Conservation (phyloP, 176 grass and related monocot genomes). For the Miscanthus lutarioriparius region DNA sequence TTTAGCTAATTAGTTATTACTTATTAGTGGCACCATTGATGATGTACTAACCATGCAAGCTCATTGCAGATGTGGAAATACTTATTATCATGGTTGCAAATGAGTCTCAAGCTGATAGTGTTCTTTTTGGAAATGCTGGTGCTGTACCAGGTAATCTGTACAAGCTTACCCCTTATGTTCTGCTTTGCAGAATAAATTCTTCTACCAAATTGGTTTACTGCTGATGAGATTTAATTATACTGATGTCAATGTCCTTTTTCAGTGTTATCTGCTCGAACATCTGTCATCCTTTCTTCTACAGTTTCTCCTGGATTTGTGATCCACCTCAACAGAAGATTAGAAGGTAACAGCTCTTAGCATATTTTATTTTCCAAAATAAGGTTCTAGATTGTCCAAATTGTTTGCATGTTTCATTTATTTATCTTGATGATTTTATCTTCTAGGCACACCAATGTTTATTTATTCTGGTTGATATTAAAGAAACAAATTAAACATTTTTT, state of each 20-base stretch:
- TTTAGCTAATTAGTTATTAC: neutral
- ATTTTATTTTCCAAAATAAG: neutral
- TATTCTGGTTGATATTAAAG: neutral
- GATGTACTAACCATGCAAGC: constrained; percentile 13
- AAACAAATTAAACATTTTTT: constrained; percentile 16
- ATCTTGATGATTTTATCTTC: constrained; percentile 22
- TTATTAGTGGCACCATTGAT: constrained; percentile 6
- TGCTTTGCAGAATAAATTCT: constrained; percentile 7
- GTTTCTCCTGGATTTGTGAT: constrained; percentile 92
- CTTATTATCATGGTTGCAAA: constrained; percentile 98
- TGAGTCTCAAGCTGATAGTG: constrained; percentile 96
- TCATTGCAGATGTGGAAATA: constrained; percentile 79
- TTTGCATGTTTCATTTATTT: neutral
- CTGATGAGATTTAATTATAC: constrained; percentile 11
- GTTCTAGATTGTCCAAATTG: neutral
- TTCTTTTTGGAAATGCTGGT: constrained; percentile 78
- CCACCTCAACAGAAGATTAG: constrained; percentile 69
- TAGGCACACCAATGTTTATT: constrained; percentile 1
- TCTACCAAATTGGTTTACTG: constrained; percentile 9
- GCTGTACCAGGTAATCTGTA: constrained; percentile 71
- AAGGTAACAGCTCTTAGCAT: constrained; percentile 51
- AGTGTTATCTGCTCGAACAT: constrained; percentile 73
- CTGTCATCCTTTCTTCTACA: constrained; percentile 90
- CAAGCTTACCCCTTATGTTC: constrained; percentile 16
- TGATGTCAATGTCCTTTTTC: constrained; percentile 29